Base-by-base conservation (phyloP, 2,329 filamentous ascomycete genomes). In the Chaetomiaceae sp. region DNA sequence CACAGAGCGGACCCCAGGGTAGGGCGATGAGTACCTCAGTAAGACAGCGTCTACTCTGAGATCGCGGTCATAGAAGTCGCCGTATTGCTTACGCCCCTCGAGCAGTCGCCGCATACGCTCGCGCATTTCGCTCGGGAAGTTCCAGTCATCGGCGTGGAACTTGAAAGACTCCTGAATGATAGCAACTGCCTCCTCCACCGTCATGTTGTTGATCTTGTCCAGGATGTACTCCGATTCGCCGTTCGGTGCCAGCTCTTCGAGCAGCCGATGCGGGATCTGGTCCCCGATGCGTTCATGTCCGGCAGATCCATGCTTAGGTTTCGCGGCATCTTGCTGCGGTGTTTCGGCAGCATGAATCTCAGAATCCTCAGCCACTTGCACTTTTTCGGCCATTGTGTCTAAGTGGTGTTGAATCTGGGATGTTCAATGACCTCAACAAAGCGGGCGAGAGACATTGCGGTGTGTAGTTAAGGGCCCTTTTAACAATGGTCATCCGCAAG, bases 71-170 rank as follows among this genome's bases (percentile, higher is more conserved):
- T 71, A 73, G 27, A 64, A 65, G 7, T 69, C 65, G 5, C 70
- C 70, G 52, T 73, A 73, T 0, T 56, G 43, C 52, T 73, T 70
- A 1, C 62, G 64, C 0, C 70, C 71, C 10, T 63, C 54, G 13
- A 73, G 55, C 1, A 73, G 62, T n/a, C 58, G 59, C 47, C 60
- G 55, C 68, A 74, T 71, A 16, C 68, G 68, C n/a, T 64, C 64
- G 20, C 69, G 61, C 70, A 72, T 73, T 4, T 70, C 68, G 2
- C 64, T 58, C 0, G 71, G 71, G 34, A 73, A 73, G 56, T 73
- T 72, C 68, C 70, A 72, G 57, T 73, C 71, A 47, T 73, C 71
- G 19, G 62, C 58, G 53, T 72, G 69, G 55, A 72, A 73, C 16
- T 63, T 59, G 44, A 69, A 56, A 0, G 66, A 62, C 54, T 72